These are phyloP conservation scores for Madurella mycetomatis DNA, from an alignment of 2,329 filamentous ascomycete species.

Conservation along the genomic window DNA sequence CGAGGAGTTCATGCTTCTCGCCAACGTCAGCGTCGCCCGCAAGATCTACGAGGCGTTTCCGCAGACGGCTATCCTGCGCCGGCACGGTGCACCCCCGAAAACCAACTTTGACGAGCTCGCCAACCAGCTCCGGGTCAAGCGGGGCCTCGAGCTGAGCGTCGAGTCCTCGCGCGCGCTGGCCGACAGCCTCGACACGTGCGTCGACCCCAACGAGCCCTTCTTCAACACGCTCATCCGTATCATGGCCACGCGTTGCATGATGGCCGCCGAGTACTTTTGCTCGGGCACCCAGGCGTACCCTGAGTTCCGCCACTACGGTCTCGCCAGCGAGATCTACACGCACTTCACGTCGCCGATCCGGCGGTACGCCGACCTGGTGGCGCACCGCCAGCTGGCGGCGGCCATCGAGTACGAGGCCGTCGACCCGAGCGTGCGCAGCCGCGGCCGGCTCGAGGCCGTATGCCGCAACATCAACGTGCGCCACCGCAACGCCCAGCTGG, in stretches of 20 bases:
- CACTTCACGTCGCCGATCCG: slow-evolving; percentile 98
- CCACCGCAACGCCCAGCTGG: slow-evolving; percentile 94
- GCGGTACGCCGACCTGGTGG: slow-evolving; percentile 93
- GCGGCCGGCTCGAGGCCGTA: slow-evolving; percentile 81
- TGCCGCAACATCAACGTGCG: slow-evolving; percentile 98
- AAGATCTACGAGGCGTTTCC: slow-evolving; percentile 91
- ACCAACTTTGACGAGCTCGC: slow-evolving; percentile 94
- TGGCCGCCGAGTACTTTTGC: slow-evolving; percentile 97
- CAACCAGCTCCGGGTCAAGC: slow-evolving; percentile 86
- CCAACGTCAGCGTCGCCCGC: slow-evolving; percentile 88
- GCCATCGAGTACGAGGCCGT: slow-evolving; percentile 89
- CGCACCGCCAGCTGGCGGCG: slow-evolving; percentile 89
- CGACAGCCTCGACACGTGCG: slow-evolving; percentile 81
- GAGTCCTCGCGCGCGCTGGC: slow-evolving; percentile 92
- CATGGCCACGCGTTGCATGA: slow-evolving; percentile 98
- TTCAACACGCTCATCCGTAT: slow-evolving; percentile 98
- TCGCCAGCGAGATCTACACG: slow-evolving; percentile 95
- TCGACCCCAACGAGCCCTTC: slow-evolving; percentile 78
- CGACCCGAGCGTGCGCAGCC: slow-evolving; percentile 75
- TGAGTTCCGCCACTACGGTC: slow-evolving; percentile 94
- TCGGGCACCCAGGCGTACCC: slow-evolving; percentile 88
- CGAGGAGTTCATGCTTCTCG: slow-evolving; percentile 98
- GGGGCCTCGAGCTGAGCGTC: slow-evolving; percentile 70
- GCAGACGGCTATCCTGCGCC: slow-evolving; percentile 88
- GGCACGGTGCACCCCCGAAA: slow-evolving; percentile 87